Evolutionary conservation across 2,329 filamentous ascomycete species (phyloP), one percentile per base, ranked within the genome.

Genomic region (Cladosporium sp.): DNA sequence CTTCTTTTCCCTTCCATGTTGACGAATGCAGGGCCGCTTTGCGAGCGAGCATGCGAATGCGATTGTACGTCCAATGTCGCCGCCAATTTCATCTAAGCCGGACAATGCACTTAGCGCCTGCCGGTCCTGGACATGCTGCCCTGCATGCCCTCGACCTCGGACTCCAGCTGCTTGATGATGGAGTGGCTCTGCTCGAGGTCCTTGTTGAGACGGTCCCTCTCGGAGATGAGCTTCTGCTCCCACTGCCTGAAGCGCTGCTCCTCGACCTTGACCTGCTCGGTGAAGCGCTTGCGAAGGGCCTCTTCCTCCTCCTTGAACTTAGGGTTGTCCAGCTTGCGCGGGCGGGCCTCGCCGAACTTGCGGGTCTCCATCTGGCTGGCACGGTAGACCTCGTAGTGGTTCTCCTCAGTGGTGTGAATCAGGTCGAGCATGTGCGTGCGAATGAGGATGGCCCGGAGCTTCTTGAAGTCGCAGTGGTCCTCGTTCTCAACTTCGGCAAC

Each of bases 251-350:
- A 98, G 62, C 93, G 85, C 78, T 95, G 90, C 78, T 98, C 93
- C 80, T 98, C 95, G 68, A 98, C 88, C 88, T 98, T 98, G 79
- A 98, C 93, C 75, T 98, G 93, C 79, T 98, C 93, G 64, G 93
- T 98, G 77, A 98, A 98, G 65, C 95, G 85, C 85, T 98, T 98
- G 76, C 93, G 86, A 61, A 98, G 84, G 58, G 89, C 88, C 81
- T 98, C 93, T 72, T 98, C 93, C 76, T 98, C 93, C 74, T 98
- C 93, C 84, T 98, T 98, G 83, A 97, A 98, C 81, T 98, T 98
- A 77, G 93, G 93, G 81, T 98, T 98, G 78, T 98, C 93, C 66
- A 98, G 81, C 83, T 98, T 98, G 75, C 92, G 83, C 64, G 93
- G 93, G 62, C 92, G 85, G 55, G 91, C 92, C 78, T 98, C 95